Evolutionary conservation across 306 rosid genomes (phyloP).

Genomic region (Quercus agrifolia): DNA sequence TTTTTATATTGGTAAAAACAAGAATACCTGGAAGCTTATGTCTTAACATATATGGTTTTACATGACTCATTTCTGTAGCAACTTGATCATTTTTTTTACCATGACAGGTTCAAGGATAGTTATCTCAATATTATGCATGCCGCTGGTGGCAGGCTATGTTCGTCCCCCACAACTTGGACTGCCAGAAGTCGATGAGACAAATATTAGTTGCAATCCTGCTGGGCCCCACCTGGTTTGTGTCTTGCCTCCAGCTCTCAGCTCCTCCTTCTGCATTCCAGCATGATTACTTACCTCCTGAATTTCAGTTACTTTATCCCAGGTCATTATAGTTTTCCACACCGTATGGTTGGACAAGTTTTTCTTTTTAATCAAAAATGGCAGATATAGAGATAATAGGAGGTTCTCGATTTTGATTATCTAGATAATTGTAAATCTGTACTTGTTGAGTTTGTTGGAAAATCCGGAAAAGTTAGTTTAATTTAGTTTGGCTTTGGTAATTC

Average conservation of each 20-base stretch:
- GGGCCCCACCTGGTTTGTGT: constrained; percentile 96
- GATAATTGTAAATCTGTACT: constrained; percentile 37
- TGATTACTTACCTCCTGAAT: constrained; percentile 26
- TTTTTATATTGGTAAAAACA: background rate
- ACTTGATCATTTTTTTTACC: constrained; percentile 15
- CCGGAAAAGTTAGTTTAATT: constrained; percentile 6
- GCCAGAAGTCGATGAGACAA: constrained; percentile 73
- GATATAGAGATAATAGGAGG: constrained; percentile 16
- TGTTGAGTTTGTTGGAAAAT: constrained; percentile 10
- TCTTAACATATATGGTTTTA: background rate
- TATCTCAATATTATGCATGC: constrained; percentile 83
- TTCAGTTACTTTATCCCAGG: background rate
- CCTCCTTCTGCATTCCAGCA: constrained; percentile 89
- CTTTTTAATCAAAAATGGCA: constrained; percentile 5
- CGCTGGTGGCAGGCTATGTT: constrained; percentile 87
- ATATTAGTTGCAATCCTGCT: constrained; percentile 86
- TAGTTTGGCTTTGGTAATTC: constrained; percentile 22
- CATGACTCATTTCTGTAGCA: background rate
- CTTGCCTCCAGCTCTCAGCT: constrained; percentile 88
- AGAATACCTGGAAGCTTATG: background rate
- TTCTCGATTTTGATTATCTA: constrained; percentile 15
- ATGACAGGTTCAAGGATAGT: constrained; percentile 78
- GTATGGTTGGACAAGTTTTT: constrained; percentile 9
- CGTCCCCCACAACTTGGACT: constrained; percentile 87
- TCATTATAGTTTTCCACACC: constrained; percentile 19